These are phyloP conservation scores for Solanum hybrid DNA, from an alignment of 305 asterid species.

Conservation along the genomic window DNA sequence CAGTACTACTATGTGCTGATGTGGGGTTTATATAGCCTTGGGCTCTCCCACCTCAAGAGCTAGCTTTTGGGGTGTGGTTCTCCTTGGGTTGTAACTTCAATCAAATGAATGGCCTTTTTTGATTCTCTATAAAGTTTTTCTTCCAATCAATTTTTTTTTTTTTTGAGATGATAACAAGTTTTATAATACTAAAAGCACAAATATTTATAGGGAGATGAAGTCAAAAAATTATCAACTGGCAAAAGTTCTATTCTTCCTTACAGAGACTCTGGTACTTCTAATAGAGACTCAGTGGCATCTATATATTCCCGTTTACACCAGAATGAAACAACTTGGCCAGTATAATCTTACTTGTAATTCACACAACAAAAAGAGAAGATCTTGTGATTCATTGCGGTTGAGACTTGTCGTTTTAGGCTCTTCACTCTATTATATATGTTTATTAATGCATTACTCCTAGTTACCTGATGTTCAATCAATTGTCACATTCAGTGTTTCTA, in stretches of 20 bases:
- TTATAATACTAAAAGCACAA: background rate
- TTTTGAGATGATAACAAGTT: background rate
- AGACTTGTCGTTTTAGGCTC: background rate
- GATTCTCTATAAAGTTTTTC: background rate
- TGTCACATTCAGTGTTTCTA: slow-evolving; percentile 62
- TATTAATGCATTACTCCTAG: background rate
- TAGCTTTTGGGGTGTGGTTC: background rate
- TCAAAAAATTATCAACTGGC: background rate
- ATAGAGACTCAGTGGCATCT: background rate
- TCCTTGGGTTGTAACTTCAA: background rate
- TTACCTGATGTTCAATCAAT: background rate
- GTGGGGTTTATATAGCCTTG: background rate
- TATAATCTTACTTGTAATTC: background rate
- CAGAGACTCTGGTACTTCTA: background rate
- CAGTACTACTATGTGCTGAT: background rate
- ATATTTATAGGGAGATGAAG: background rate
- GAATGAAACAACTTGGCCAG: background rate
- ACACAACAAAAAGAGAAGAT: background rate
- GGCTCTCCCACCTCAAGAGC: background rate
- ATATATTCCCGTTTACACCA: background rate
- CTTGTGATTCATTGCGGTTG: background rate
- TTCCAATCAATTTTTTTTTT: background rate
- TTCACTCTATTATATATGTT: background rate
- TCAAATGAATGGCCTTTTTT: background rate
- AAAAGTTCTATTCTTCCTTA: background rate